Base-by-base conservation (phyloP, 495 filamentous ascomycete species). In the Neurospora sp. region DNA sequence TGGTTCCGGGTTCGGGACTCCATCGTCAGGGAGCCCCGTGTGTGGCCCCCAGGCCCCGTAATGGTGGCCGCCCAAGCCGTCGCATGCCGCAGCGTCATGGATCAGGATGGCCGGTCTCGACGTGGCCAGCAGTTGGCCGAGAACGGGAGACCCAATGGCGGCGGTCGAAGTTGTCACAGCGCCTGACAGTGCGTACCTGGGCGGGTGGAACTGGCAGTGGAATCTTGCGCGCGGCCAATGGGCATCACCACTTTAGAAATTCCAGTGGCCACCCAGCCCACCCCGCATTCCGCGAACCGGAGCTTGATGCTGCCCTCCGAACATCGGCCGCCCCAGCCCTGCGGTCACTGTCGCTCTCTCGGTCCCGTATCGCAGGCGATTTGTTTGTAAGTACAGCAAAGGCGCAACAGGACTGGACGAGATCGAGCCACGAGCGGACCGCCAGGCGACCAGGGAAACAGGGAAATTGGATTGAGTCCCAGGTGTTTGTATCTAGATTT, bases 221-320 rank as follows among this genome's bases (percentile, higher is more conserved):
- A 46, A 41, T 42, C 20, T 12, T 66, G 27, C 0, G 14, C 54
- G 16, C 39, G 62, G 49, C 80, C 79, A 82, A 82, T 82, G 75
- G 71, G 20, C 14, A 39, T 40, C 23, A 35, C 11, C 5, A 1
- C 69, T 79, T 82, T 82, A 42, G 74, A 76, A 82, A 80, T 81
- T 74, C 54, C 38, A 62, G 78, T 77, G 77, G 79, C 76, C 74
- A 70, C 54, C 54, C 54, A 66, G 54, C 27, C 54, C 54, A 80
- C 81, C 81, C 81, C 81, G 81, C 81, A 81, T 81, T 81, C 81
- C 81, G 79, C 54, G 72, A 74, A 80, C 79, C 80, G 81, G 81
- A 81, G 76, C 74, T 37, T 31, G 41, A 39, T 72, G 74, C 31
- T 71, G 31, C 18, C 31, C 78, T 81, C 80, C 81, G 80, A 80